Evolutionary conservation across 306 rosid genomes (phyloP).

Genomic region (Citrullus colocynthis): DNA sequence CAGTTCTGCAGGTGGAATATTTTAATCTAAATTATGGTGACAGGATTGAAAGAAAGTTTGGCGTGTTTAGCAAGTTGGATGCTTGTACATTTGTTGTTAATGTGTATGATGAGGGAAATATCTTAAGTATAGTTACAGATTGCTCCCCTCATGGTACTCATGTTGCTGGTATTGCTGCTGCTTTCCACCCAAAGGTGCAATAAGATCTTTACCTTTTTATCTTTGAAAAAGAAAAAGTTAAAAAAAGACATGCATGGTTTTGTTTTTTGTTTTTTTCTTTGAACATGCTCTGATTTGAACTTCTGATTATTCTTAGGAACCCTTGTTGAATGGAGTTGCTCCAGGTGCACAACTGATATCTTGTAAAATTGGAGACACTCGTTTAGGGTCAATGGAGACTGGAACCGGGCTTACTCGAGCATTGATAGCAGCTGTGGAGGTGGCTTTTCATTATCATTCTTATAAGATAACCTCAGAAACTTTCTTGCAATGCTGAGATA

Average conservation of each 20-base stretch:
- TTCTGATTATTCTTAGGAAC: conserved; percentile 47
- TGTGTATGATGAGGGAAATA: conserved; percentile 72
- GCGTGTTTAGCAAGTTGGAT: conserved; percentile 89
- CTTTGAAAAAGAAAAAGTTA: not conserved
- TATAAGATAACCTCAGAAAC: conserved; percentile 4
- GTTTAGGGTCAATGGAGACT: conserved; percentile 93
- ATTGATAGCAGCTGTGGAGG: conserved; percentile 92
- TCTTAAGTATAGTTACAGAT: conserved; percentile 85
- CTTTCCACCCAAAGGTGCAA: conserved; percentile 86
- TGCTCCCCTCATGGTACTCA: conserved; percentile 93
- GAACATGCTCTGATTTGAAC: conserved; percentile 13
- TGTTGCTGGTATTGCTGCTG: conserved; percentile 91
- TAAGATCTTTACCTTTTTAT: conserved; percentile 8
- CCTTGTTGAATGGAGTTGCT: conserved; percentile 94
- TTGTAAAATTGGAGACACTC: conserved; percentile 95
- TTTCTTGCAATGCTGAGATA: not conserved
- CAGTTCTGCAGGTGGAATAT: not conserved
- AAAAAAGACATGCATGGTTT: not conserved
- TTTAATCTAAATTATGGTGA: not conserved
- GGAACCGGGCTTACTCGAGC: conserved; percentile 97
- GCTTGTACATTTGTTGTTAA: conserved; percentile 84
- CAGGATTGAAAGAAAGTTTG: conserved; percentile 74
- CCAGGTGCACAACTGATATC: conserved; percentile 97
- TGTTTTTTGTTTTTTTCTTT: not conserved
- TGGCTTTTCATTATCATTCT: conserved; percentile 14